Percentiles rank a stretch among this genome's conserved stretches.
Evolutionary conservation across 192 early-diverging fungal species (phyloP).

Genomic region (Coemansia sp.): DNA sequence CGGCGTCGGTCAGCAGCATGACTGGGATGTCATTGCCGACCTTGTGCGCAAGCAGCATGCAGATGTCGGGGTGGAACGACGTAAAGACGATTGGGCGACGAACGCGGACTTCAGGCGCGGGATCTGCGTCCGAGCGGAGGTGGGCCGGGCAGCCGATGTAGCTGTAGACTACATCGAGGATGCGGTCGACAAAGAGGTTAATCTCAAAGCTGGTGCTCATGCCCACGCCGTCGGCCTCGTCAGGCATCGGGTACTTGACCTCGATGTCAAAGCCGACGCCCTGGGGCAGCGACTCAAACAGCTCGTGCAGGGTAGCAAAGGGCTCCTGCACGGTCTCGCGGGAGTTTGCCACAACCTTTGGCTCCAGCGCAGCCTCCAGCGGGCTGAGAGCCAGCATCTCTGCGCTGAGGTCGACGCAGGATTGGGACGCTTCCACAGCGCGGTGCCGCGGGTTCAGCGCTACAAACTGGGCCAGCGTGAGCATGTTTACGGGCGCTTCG

Average conservation of each 20-base stretch:
- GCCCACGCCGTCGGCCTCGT: slow-evolving; percentile 79
- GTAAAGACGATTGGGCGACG: slow-evolving; percentile 86
- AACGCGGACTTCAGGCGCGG: background rate
- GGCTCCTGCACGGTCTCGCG: slow-evolving; percentile 81
- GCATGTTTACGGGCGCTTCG: slow-evolving; percentile 63
- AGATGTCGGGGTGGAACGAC: slow-evolving; percentile 89
- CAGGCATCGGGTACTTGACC: slow-evolving; percentile 92
- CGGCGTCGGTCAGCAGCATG: slow-evolving; percentile 89
- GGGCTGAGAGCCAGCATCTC: background rate
- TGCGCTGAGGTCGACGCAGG: slow-evolving; percentile 17
- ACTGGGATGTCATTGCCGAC: slow-evolving; percentile 79
- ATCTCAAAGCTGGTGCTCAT: slow-evolving; percentile 72
- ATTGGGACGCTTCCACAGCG: slow-evolving; percentile 10
- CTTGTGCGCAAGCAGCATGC: slow-evolving; percentile 81
- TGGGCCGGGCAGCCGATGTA: slow-evolving; percentile 14
- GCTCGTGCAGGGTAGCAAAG: slow-evolving; percentile 80
- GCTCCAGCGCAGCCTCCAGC: background rate
- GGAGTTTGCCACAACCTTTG: slow-evolving; percentile 69
- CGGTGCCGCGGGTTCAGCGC: slow-evolving; percentile 52
- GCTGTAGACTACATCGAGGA: slow-evolving; percentile 73
- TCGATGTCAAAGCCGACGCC: slow-evolving; percentile 91
- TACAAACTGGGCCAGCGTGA: slow-evolving; percentile 71
- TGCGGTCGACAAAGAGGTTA: slow-evolving; percentile 83
- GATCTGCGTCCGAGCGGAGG: background rate
- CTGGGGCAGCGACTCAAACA: slow-evolving; percentile 71